These are phyloP conservation scores for Xylariaceae sp. DNA, from an alignment of 2,329 filamentous ascomycete species.

Conservation along the genomic window DNA sequence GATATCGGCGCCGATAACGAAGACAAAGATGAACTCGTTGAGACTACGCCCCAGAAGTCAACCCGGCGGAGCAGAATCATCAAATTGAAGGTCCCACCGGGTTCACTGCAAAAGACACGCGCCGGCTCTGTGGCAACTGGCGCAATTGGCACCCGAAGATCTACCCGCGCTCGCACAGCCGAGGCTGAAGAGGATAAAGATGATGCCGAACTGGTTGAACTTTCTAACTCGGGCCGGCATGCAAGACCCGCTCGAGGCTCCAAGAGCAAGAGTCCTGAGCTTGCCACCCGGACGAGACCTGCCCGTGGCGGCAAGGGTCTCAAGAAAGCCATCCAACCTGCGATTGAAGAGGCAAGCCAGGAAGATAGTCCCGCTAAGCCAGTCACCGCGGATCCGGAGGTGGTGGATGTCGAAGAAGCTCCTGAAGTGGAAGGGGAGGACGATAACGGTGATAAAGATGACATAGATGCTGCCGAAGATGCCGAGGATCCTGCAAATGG, in stretches of 20 bases:
- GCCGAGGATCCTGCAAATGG: constrained; percentile 5
- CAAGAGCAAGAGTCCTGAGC: constrained; percentile 49
- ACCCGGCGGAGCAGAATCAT: constrained; percentile 32
- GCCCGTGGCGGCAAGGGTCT: constrained; percentile 45
- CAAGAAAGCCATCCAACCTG: constrained; percentile 38
- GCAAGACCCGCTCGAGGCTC: constrained; percentile 40
- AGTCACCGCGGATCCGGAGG: constrained; percentile 23
- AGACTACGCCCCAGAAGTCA: constrained; percentile 19
- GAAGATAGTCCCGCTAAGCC: constrained; percentile 32
- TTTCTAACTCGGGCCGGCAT: constrained; percentile 55
- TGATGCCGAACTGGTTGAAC: constrained; percentile 47
- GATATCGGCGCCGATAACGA: constrained; percentile 20
- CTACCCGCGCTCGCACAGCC: constrained; percentile 46
- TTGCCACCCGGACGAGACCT: constrained; percentile 33
- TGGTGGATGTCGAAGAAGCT: constrained; percentile 18
- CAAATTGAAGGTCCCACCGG: constrained; percentile 32
- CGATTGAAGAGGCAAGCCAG: constrained; percentile 45
- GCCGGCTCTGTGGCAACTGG: constrained; percentile 9
- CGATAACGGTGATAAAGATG: constrained; percentile 10
- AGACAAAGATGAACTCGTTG: constrained; percentile 31
- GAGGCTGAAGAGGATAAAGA: constrained; percentile 44
- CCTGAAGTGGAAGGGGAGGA: constrained; percentile 18
- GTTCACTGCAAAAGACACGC: constrained; percentile 16
- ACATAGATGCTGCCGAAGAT: constrained; percentile 3
- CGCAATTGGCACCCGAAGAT: constrained; percentile 31